Evolutionary conservation across 371 early-diverging fungal species (phyloP), one percentile per base, ranked within the genome.

Genomic region (Lichtheimia hyalospora): DNA sequence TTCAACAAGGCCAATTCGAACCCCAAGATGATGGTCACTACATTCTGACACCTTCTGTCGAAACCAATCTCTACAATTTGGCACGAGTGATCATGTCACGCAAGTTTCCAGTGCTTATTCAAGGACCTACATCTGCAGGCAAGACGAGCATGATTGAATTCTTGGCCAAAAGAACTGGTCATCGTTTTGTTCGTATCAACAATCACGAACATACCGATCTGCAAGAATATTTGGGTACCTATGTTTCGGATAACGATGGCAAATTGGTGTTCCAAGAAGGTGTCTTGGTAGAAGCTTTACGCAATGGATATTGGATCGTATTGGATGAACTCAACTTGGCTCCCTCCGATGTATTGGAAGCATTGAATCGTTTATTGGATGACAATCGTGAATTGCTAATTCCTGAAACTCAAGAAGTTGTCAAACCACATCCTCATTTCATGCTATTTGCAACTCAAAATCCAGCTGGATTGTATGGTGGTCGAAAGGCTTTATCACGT

Each of bases 391-490:
- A 99, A 77, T 81, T 99, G 54, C 83, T 94, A 39, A 92, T 99
- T 40, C 95, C 99, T 3, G 99, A 99, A 75, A 99, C 97, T 0
- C 93, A 96, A 61, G 96, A 98, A 77, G 71, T 89, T 23, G 91
- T 99, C 24, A 89, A 89, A 48, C 98, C 99, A 21, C 99, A 99
- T 69, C 89, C 92, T 39, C 87, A 96, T 64, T 99, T 99, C 73
- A 95, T 96, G 92, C 85, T 99, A 8, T 99, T 99, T 85, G 99
- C 99, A 8, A 99, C 99, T 15, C 99, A 99, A 75, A 99, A 99
- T 77, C 97, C 99, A 3, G 91, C 98, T n/a, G 93, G 93, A 41
- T 79, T 93, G 34, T 99, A 99, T 78, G 97, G 96, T 63, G 99
- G 99, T 18, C 93, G 99, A 64, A 99, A 99, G 74, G 92, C 89